These are phyloP conservation scores for Musa balbisiana DNA, from an alignment of 202 grass and related monocot genomes.

Conservation along the genomic window DNA sequence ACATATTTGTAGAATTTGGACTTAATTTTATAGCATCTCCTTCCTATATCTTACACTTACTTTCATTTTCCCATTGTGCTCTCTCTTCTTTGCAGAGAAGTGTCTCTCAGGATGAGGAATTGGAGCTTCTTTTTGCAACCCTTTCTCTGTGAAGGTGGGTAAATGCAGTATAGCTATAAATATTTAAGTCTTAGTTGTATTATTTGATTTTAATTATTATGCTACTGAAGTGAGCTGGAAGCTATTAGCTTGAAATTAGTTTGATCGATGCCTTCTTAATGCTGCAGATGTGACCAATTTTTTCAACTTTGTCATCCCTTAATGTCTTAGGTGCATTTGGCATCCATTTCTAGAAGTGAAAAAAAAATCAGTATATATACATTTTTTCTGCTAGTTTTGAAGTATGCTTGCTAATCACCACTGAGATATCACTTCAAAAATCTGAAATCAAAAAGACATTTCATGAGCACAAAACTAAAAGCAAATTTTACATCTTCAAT, in stretches of 20 bases:
- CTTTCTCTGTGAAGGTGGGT: conserved; percentile 48
- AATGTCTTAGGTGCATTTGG: not conserved
- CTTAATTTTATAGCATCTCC: not conserved
- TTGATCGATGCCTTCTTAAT: not conserved
- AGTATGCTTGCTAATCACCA: too few species aligned
- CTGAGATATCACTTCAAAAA: too few species aligned
- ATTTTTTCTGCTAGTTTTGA: too few species aligned
- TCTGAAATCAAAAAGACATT: too few species aligned
- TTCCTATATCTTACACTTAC: not conserved
- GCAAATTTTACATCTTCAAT: too few species aligned
- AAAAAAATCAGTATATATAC: not conserved
- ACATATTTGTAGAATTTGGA: not conserved
- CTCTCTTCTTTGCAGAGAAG: conserved; percentile 36
- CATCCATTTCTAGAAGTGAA: not conserved
- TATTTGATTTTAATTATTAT: not conserved
- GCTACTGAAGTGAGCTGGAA: not conserved
- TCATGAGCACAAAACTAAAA: too few species aligned
- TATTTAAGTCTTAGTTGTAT: not conserved
- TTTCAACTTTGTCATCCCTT: not conserved
- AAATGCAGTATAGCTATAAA: not conserved
- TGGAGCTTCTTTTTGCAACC: conserved; percentile 75
- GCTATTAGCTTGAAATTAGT: not conserved
- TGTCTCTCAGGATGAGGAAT: conserved; percentile 59
- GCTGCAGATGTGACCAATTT: not conserved
- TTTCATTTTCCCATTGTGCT: not conserved